Conservation (phyloP, 2,329 filamentous ascomycete genomes). For the Hypocrella siamensis region DNA sequence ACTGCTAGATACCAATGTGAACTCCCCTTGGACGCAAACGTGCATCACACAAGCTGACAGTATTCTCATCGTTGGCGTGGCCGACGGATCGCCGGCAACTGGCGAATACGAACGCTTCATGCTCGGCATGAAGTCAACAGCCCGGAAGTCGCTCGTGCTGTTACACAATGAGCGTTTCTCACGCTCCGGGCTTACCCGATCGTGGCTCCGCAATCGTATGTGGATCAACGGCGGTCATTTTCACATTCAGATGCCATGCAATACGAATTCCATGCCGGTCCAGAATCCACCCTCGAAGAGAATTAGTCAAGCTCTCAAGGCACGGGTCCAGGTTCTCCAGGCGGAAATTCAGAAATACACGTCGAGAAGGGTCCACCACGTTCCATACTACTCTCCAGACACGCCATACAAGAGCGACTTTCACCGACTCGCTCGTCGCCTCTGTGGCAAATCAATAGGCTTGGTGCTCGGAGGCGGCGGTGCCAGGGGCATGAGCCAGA, state of each 20-base stretch:
- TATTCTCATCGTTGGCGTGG: constrained; percentile 80
- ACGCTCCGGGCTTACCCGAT: constrained; percentile 64
- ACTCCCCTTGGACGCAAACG: constrained; percentile 95
- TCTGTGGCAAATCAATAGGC: constrained; percentile 90
- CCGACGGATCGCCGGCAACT: constrained; percentile 76
- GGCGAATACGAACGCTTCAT: constrained; percentile 96
- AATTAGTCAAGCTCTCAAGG: constrained; percentile 74
- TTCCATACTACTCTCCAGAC: constrained; percentile 77
- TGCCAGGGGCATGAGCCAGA: constrained; percentile 78
- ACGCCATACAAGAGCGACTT: constrained; percentile 95
- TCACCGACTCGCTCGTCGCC: constrained; percentile 72
- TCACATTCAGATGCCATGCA: constrained; percentile 90
- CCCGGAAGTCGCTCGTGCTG: constrained; percentile 80
- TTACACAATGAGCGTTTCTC: constrained; percentile 84
- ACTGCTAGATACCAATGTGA: constrained; percentile 71
- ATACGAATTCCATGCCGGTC: constrained; percentile 58
- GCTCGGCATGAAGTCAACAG: constrained; percentile 92
- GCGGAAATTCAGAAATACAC: constrained; percentile 98
- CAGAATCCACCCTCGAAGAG: constrained; percentile 55
- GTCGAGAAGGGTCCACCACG: constrained; percentile 76
- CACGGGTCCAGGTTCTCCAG: constrained; percentile 84
- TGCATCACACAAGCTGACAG: constrained; percentile 96
- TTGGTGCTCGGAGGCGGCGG: constrained; percentile 89
- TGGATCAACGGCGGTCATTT: constrained; percentile 99
- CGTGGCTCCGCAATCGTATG: constrained; percentile 81